Base-by-base conservation (phyloP, 2,329 filamentous ascomycete species). In the Botrytis aclada region DNA sequence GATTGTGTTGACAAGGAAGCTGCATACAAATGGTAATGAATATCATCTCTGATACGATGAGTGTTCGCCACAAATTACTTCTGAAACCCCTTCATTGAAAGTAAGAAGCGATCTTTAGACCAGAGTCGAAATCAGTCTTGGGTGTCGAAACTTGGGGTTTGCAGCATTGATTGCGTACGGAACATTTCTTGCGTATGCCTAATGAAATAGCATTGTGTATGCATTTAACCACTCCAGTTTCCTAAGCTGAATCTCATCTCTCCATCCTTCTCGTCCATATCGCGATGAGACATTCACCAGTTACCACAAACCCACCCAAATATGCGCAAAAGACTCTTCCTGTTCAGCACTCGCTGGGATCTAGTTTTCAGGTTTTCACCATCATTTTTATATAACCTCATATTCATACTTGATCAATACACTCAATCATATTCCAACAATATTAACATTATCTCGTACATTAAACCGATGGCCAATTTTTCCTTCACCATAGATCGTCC, bases 391-490 rank as follows among this genome's bases (percentile, higher is more conserved):
- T 16, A 12, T 16, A 6, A 14, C 0, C 20, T n/a, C 34, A 25
- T 8, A 39, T 22, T 1, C 32, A 5, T 39, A 22, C 12, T n/a
- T 39, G 4, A 34, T 37, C 3, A 39, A 61, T 7, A 2, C 10
- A 37, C 32, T 37, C 5, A n/a, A 18, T 65, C 6, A 65, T 37
- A 65, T 47, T 47, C 43, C 63, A 47, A 47, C 4, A 37, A 47
- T 47, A 65, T 65, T 32, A 47, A 65, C 41, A 65, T 65, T 65
- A 65, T 34, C 41, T 8, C 43, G 29, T 5, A 65, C 43, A 37
- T 65, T 65, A n/a, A 65, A 65, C 6, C 41, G 32, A 25, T 32
- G 63, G 12, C 41, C 63, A 65, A 34, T 45, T 4, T 34, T 32
- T 7, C 43, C 29, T 25, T 47, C 9, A 2, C 29, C 41, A 32